These are phyloP conservation scores for Arabis hirsuta DNA, from an alignment of 345 rosid genomes.

Conservation along the genomic window DNA sequence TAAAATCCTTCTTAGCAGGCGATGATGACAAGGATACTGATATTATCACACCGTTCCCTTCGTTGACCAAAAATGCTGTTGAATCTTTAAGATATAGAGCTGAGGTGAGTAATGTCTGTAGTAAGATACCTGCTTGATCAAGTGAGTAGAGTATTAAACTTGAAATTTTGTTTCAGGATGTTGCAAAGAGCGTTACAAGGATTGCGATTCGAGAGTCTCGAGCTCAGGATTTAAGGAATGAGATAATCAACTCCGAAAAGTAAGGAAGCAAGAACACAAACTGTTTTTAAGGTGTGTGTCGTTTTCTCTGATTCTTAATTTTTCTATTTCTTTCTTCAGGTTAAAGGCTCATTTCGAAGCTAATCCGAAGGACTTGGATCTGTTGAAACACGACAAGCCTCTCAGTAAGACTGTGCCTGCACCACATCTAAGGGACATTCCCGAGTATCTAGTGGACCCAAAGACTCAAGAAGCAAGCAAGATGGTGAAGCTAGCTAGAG, in stretches of 20 bases:
- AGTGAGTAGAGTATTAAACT: constrained; percentile 2
- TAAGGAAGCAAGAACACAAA: constrained; percentile 46
- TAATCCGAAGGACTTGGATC: constrained; percentile 82
- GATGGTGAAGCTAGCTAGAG: constrained; percentile 79
- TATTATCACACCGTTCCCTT: constrained; percentile 63
- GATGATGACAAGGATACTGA: constrained; percentile 56
- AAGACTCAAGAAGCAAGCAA: constrained; percentile 85
- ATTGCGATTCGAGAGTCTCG: constrained; percentile 81
- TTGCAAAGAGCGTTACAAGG: constrained; percentile 90
- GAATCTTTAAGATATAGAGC: constrained; percentile 91
- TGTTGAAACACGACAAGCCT: constrained; percentile 81
- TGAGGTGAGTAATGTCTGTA: constrained; percentile 57
- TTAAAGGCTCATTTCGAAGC: constrained; percentile 89
- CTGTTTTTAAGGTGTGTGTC: neutral
- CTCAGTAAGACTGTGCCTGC: constrained; percentile 73
- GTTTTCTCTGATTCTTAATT: neutral
- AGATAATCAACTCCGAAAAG: constrained; percentile 90
- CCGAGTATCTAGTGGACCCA: constrained; percentile 72
- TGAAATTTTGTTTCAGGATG: constrained; percentile 58
- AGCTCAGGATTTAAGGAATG: constrained; percentile 91
- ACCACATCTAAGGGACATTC: constrained; percentile 73
- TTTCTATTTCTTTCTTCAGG: constrained; percentile 44
- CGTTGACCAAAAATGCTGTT: constrained; percentile 75
- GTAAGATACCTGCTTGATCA: constrained; percentile 1
- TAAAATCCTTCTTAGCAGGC: constrained; percentile 68